A percentile compares a stretch with the other conserved stretches of the same genome.
Evolutionary conservation across 768 basidiomycete genomes (phyloP).

Genomic region (Boletellus ananiceps): DNA sequence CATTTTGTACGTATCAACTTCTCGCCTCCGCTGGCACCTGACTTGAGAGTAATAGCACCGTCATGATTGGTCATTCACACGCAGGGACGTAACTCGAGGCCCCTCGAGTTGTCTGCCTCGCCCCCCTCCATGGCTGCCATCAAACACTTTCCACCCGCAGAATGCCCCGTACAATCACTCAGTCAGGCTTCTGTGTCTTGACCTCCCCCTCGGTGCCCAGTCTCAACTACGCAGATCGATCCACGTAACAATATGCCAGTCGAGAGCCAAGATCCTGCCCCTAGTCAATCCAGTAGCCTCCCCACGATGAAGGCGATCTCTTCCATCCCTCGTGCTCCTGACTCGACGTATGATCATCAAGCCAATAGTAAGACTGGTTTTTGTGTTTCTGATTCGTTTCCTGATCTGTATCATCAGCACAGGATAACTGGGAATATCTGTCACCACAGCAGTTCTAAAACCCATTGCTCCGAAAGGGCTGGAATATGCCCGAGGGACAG

Average conservation of each 20-base stretch:
- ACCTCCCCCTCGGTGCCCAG: constrained; percentile 2
- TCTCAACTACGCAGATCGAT: constrained; percentile 1
- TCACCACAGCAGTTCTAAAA: constrained; percentile 15
- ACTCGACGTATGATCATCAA: constrained; percentile 8
- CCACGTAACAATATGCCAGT: constrained; percentile 12
- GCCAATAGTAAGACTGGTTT: constrained; percentile 2
- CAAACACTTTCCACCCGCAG: background rate
- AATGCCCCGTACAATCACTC: constrained; percentile 1
- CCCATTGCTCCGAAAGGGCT: constrained; percentile 10
- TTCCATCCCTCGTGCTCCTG: constrained; percentile 8
- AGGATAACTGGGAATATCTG: constrained; percentile 12
- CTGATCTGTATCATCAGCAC: background rate
- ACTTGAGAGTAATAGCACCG: no score
- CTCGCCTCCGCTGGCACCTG: no score
- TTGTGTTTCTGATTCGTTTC: background rate
- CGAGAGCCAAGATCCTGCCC: constrained; percentile 7
- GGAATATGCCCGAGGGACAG: constrained; percentile 1
- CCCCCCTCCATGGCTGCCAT: background rate
- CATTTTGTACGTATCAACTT: no score
- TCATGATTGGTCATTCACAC: no score
- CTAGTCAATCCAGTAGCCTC: background rate
- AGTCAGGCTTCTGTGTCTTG: background rate
- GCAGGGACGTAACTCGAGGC: no score
- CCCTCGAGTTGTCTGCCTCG: no score
- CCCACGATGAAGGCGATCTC: constrained; percentile 1